Percentiles rank a stretch among this genome's conserved stretches.
These are phyloP conservation scores for Microdochium bolleyi DNA, from an alignment of 2,329 filamentous ascomycete genomes.

Conservation along the genomic window DNA sequence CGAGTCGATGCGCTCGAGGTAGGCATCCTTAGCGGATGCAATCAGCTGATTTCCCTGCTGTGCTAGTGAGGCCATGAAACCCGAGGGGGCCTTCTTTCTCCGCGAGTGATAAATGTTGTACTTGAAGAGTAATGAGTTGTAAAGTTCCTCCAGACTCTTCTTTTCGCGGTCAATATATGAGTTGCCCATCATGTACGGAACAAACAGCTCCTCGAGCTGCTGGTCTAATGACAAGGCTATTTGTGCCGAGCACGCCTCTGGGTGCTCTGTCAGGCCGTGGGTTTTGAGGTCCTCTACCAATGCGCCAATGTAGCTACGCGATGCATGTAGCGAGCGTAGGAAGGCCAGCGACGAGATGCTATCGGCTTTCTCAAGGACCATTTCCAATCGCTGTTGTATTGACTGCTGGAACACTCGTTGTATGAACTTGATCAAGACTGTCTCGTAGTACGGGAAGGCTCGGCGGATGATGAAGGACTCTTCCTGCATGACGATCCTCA, in stretches of 20 bases:
- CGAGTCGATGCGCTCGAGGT: constrained; percentile 81
- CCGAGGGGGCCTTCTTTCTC: constrained; percentile 79
- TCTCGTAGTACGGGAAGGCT: constrained; percentile 93
- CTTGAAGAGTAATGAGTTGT: constrained; percentile 90
- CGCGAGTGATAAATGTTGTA: constrained; percentile 92
- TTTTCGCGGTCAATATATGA: constrained; percentile 64
- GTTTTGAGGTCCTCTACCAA: constrained; percentile 89
- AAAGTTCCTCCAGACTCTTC: constrained; percentile 68
- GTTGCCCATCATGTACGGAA: constrained; percentile 61
- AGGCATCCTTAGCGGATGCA: constrained; percentile 81
- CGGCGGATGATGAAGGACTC: constrained; percentile 95
- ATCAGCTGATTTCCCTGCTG: constrained; percentile 86
- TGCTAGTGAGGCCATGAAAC: constrained; percentile 86
- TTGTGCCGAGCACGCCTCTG: constrained; percentile 80
- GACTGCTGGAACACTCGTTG: constrained; percentile 97
- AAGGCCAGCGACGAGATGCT: constrained; percentile 89
- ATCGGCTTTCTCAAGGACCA: constrained; percentile 91
- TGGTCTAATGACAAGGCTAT: constrained; percentile 70
- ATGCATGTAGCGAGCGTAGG: constrained; percentile 81
- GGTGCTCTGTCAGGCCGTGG: constrained; percentile 91
- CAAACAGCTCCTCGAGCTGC: constrained; percentile 70
- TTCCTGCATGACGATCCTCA: constrained; percentile 91
- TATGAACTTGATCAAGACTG: constrained; percentile 85
- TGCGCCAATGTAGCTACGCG: constrained; percentile 77
- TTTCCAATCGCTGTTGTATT: constrained; percentile 89